Evolutionary conservation across 495 filamentous ascomycete genomes (phyloP).

Genomic region (Jackrogersella minutella): DNA sequence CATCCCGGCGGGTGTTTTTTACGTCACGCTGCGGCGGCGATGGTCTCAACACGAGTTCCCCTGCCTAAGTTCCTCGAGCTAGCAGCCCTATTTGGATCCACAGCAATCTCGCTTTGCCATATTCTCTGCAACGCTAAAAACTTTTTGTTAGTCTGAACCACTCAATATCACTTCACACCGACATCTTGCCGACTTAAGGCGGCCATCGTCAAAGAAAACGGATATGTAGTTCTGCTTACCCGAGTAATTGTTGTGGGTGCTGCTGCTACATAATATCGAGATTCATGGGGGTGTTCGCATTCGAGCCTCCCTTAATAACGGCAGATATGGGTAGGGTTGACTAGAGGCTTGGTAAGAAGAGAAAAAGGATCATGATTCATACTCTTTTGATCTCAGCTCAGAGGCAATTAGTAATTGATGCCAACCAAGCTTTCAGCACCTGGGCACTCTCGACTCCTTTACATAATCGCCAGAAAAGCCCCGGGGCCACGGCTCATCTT

Average conservation of each 20-base stretch:
- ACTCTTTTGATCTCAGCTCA: too few relatives aligned
- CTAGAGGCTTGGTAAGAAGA: too few relatives aligned
- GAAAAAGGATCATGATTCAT: too few relatives aligned
- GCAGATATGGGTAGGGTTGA: too few relatives aligned
- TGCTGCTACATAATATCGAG: too few relatives aligned
- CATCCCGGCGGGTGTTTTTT: background rate
- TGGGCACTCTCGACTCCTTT: too few relatives aligned
- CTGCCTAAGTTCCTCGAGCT: conserved; percentile 10
- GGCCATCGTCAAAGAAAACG: background rate
- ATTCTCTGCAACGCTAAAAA: conserved; percentile 24
- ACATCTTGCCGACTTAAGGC: background rate
- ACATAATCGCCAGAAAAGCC: too few relatives aligned
- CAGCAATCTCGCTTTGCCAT: conserved; percentile 31
- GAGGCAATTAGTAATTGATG: too few relatives aligned
- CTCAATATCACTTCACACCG: background rate
- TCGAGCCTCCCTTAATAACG: too few relatives aligned
- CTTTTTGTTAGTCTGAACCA: conserved; percentile 7
- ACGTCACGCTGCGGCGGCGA: conserved; percentile 9
- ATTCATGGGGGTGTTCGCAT: too few relatives aligned
- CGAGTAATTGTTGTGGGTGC: too few relatives aligned
- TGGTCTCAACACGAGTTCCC: conserved; percentile 20
- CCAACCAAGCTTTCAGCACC: too few relatives aligned
- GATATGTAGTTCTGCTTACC: background rate
- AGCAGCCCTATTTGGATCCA: conserved; percentile 26
- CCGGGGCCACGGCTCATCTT: conserved; percentile 17